Evolutionary conservation across 2,329 filamentous ascomycete genomes (phyloP), one percentile per base, ranked within the genome.

Genomic region (Aureobasidium subglaciale): DNA sequence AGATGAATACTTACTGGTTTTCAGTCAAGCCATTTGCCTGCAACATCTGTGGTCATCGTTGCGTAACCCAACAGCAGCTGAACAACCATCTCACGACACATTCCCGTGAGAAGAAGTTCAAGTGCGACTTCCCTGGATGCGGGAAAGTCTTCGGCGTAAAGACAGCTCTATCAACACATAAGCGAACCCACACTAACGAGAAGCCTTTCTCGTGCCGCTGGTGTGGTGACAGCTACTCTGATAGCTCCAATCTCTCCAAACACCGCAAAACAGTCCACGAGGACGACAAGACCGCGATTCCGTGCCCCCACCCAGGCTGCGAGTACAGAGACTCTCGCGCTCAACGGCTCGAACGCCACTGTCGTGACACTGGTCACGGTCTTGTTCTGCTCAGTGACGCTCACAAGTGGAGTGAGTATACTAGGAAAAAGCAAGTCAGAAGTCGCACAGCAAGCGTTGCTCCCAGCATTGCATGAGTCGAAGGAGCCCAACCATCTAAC

Each of bases 111-210:
- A 84, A 81, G 59, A 84, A 84, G 24, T 84, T 82, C 69, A 70
- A 75, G 37, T 88, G 85, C 64, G 65, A 70, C 9, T 66, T 30
- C 27, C 49, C 49, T 3, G 56, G 65, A 32, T 85, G 83, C 60
- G 69, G 67, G 20, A 83, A 82, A 64, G 72, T 74, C 0, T 87
- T 87, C 63, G 82, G 84, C 52, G 83, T 86, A 59, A 83, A 86
- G 60, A 85, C 82, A 59, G 83, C 84, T 20, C 71, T 85, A 20
- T 86, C 83, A n/a, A 85, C 85, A 75, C 85, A 88, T 62, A 78
- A 79, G 62, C 77, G 83, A 35, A 83, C 79, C 1, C 85, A 87
- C 63, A 85, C 84, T 1, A 82, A 83, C 38, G 77, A 81, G 43
- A 86, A 86, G 63, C 67, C 66, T 32, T 67, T 67, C 57, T 57